Conservation (phyloP, 768 basidiomycete genomes). For the Zangia roseola region DNA sequence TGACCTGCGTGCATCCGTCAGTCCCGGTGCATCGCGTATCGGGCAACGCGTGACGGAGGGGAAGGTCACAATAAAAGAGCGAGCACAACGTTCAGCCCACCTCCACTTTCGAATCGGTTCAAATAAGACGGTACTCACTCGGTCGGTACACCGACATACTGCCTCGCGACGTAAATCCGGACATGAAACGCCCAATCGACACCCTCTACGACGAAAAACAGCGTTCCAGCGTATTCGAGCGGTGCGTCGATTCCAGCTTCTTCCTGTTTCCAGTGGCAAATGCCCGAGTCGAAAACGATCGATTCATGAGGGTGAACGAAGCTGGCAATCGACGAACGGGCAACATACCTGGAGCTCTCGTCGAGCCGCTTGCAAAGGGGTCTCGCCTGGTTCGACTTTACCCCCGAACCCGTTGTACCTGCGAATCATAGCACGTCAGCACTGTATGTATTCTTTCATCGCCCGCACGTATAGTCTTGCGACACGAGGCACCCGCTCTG, state of each 20-base stretch:
- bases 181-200: conserved; percentile 66
- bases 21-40: too few species aligned
- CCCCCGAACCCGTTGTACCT: conserved; percentile 92
- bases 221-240: conserved; percentile 58
- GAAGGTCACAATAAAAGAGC: too few species aligned
- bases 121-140: conserved; percentile 50
- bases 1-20: conserved; percentile 45
- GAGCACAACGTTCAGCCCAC: too few species aligned
- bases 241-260: conserved; percentile 75
- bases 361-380: conserved; percentile 62
- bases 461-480: too few species aligned
- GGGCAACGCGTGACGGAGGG: too few species aligned
- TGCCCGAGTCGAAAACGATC: background rate
- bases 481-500: too few species aligned
- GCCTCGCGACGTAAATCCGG: conserved; percentile 64
- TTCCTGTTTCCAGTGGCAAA: too few species aligned
- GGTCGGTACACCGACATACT: conserved; percentile 56
- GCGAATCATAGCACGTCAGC: conserved; percentile 1
- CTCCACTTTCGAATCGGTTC: too few species aligned
- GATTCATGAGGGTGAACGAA: background rate
- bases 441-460: background rate
- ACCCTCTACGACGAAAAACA: conserved; percentile 60
- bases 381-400: conserved; percentile 78
- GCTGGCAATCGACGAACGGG: too few species aligned
- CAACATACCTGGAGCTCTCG: conserved; percentile 63